Conservation (phyloP, 331 rosid genomes). For the Stylosanthes scabra region DNA sequence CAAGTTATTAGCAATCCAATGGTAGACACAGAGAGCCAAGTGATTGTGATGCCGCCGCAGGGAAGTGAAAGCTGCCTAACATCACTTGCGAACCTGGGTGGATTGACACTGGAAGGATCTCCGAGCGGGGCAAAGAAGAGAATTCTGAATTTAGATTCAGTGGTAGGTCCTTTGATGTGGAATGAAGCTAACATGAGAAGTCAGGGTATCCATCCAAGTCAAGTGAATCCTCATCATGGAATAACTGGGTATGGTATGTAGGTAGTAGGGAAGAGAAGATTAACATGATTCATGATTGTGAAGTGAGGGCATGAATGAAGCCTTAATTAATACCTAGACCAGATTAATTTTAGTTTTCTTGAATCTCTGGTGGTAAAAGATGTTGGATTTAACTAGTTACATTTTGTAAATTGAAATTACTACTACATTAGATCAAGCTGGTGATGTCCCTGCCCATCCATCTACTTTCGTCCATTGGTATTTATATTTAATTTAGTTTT, state of each 20-base stretch:
- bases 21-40: conserved; percentile 60
- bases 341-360: conserved; percentile 23
- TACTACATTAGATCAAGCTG: conserved; percentile 5
- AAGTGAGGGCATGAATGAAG: conserved; percentile 30
- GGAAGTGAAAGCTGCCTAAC: conserved; percentile 89
- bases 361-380: conserved; percentile 45
- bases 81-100: conserved; percentile 77
- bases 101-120: conserved; percentile 74
- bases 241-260: conserved; percentile 75
- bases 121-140: conserved; percentile 61
- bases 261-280: conserved; percentile 35
- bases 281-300: conserved; percentile 3
- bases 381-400: conserved; percentile 39
- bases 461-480: neutral
- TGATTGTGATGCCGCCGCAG: conserved; percentile 54
- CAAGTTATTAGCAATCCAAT: conserved; percentile 74
- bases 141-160: conserved; percentile 63
- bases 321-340: conserved; percentile 29
- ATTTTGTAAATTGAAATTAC: conserved; percentile 59
- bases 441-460: conserved; percentile 14
- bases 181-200: conserved; percentile 72
- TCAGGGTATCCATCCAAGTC: conserved; percentile 68
- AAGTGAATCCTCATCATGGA: conserved; percentile 57
- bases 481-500: too few species aligned
- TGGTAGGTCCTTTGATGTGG: conserved; percentile 72